Percentiles rank a stretch among this genome's conserved stretches.
Evolutionary conservation across 495 filamentous ascomycete species (phyloP).

Genomic region (Trypethelium eluteriae): DNA sequence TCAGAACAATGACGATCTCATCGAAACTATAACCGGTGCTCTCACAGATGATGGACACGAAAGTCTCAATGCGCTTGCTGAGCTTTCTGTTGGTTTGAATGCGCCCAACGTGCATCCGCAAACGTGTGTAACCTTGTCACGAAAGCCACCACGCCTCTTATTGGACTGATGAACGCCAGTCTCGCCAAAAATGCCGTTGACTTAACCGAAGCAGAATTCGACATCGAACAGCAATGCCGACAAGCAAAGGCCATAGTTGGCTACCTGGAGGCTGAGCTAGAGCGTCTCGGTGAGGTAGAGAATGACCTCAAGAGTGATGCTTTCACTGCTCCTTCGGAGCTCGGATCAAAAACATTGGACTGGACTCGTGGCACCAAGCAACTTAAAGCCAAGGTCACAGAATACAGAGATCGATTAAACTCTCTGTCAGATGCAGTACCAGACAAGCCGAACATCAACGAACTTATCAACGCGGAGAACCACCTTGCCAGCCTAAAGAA

Average conservation of each 20-base stretch:
- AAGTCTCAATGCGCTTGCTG: slow-evolving; percentile 31
- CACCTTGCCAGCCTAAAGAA: background rate
- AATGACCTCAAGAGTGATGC: slow-evolving; percentile 30
- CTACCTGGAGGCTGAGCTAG: slow-evolving; percentile 17
- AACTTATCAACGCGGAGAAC: background rate
- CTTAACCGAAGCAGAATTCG: slow-evolving; percentile 15
- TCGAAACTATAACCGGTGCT: slow-evolving; percentile 21
- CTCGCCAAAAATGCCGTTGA: slow-evolving; percentile 8
- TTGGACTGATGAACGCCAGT: background rate
- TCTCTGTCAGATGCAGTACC: background rate
- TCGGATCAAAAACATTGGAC: slow-evolving; percentile 54
- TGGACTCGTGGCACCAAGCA: slow-evolving; percentile 55
- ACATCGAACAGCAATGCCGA: slow-evolving; percentile 9
- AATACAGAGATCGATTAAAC: slow-evolving; percentile 45
- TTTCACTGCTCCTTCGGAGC: slow-evolving; percentile 45
- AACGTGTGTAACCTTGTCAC: slow-evolving; percentile 16
- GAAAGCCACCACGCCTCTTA: background rate
- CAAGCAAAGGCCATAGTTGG: slow-evolving; percentile 15
- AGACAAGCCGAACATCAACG: background rate
- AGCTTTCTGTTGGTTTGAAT: slow-evolving; percentile 30
- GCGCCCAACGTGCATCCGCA: slow-evolving; percentile 19
- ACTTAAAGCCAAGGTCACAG: slow-evolving; percentile 49
- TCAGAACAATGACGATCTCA: slow-evolving; percentile 21
- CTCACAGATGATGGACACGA: slow-evolving; percentile 26
- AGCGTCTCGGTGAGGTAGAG: slow-evolving; percentile 32